Conservation (phyloP, 2,329 filamentous ascomycete species). For the Alternaria ventricosa region DNA sequence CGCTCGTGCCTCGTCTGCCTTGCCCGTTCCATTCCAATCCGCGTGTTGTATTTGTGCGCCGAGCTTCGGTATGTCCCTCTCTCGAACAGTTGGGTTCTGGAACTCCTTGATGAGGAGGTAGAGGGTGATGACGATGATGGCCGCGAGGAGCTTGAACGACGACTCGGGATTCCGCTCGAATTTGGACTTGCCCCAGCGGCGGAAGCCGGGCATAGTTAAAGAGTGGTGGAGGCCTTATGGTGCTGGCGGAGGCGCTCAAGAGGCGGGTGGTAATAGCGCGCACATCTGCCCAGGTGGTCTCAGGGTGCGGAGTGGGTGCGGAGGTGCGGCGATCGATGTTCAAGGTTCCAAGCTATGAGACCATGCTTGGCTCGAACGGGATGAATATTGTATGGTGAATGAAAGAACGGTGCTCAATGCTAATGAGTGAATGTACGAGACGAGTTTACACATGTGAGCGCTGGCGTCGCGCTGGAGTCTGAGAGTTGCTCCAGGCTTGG, state of each 20-base stretch:
- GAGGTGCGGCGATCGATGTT: conserved; percentile 15
- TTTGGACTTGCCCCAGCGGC: conserved; percentile 46
- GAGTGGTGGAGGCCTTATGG: conserved; percentile 9
- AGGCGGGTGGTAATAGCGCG: conserved; percentile 22
- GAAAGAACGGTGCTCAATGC: not conserved
- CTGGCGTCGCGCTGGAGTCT: not conserved
- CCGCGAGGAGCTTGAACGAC: conserved; percentile 52
- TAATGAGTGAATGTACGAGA: not conserved
- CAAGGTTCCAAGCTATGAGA: conserved; percentile 4
- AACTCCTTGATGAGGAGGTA: conserved; percentile 51
- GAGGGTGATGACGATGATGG: conserved; percentile 48
- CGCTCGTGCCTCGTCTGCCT: conserved; percentile 44
- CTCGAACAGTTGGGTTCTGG: conserved; percentile 37
- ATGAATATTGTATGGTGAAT: not conserved
- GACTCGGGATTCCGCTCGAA: conserved; percentile 49
- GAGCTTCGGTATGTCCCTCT: conserved; percentile 10
- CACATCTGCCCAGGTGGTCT: conserved; percentile 28
- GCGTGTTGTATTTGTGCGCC: conserved; percentile 44
- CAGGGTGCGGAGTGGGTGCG: conserved; percentile 22
- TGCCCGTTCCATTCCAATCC: conserved; percentile 45
- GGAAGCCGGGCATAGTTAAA: conserved; percentile 43
- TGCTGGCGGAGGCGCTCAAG: conserved; percentile 22
- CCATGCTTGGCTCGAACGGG: not conserved
- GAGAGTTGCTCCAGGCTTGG: conserved; percentile 4
- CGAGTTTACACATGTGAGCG: not conserved